phyloP scores from a whole-genome alignment of 2,329 filamentous ascomycete genomes.

The Scolecobasidium constrictum region DNA sequence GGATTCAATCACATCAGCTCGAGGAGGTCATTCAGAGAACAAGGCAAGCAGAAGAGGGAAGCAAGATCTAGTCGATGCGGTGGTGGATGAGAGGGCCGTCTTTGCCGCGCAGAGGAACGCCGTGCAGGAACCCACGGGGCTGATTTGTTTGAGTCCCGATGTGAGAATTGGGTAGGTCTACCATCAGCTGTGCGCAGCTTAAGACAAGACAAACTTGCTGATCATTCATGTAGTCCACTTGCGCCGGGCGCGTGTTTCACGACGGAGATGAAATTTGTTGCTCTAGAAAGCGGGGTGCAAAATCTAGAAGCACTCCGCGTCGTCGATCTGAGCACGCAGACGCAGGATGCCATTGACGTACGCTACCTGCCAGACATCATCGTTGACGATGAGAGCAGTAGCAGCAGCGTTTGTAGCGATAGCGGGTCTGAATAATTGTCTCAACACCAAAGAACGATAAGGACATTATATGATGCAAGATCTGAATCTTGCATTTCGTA shows the following conservation, averaged over 20 bases:
- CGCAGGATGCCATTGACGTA: slow-evolving; percentile 68
- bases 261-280: slow-evolving; percentile 61
- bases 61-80: slow-evolving; percentile 46
- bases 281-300: slow-evolving; percentile 54
- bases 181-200: background rate
- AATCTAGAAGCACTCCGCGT: slow-evolving; percentile 63
- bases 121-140: slow-evolving; percentile 50
- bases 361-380: slow-evolving; percentile 62
- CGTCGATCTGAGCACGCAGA: slow-evolving; percentile 61
- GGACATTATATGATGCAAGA: too few relatives aligned
- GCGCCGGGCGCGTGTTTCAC: slow-evolving; percentile 63
- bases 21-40: slow-evolving; percentile 16
- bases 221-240: slow-evolving; percentile 41
- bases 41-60: slow-evolving; percentile 22
- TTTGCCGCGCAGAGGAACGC: slow-evolving; percentile 61
- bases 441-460: too few relatives aligned
- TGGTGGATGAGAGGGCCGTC: slow-evolving; percentile 60
- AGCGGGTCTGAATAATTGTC: too few relatives aligned
- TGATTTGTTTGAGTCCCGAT: slow-evolving; percentile 67
- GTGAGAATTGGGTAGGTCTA: slow-evolving; percentile 53
- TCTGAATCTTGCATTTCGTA: too few relatives aligned
- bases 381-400: too few relatives aligned
- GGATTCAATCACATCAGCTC: background rate
- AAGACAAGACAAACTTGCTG: slow-evolving; percentile 1
- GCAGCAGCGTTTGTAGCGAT: too few relatives aligned